Conservation (phyloP, 805 yeast species). For the Kluyveromyces siamensis region DNA sequence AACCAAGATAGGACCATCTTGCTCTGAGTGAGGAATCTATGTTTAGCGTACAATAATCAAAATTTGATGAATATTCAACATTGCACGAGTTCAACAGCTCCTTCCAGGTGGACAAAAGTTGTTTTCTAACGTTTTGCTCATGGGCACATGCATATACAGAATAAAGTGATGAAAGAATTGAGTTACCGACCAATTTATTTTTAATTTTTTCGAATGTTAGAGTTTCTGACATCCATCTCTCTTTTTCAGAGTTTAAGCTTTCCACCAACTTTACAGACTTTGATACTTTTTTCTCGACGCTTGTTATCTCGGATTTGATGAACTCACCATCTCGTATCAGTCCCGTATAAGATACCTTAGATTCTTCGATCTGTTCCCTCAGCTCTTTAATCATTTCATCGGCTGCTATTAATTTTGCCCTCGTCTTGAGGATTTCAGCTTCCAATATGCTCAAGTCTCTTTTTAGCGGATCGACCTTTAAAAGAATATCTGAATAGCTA, state of each 20-base stretch:
- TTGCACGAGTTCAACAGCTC: constrained; percentile 26
- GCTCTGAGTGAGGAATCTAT: constrained; percentile 33
- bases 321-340: constrained; percentile 73
- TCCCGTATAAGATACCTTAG: constrained; percentile 58
- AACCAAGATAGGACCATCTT: constrained; percentile 44
- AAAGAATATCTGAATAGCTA: constrained; percentile 61
- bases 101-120: constrained; percentile 31
- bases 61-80: constrained; percentile 33
- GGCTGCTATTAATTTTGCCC: constrained; percentile 64
- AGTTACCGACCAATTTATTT: constrained; percentile 50
- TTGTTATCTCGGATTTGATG: constrained; percentile 60
- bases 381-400: constrained; percentile 74
- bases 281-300: constrained; percentile 49
- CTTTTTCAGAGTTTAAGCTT: constrained; percentile 55
- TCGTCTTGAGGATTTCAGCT: constrained; percentile 47
- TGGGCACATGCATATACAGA: constrained; percentile 50
- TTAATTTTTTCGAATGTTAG: constrained; percentile 39
- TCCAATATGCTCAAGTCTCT: constrained; percentile 57
- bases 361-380: constrained; percentile 55
- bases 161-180: constrained; percentile 54
- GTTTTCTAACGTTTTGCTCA: constrained; percentile 40
- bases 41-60: constrained; percentile 31
- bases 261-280: constrained; percentile 57
- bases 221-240: constrained; percentile 65
- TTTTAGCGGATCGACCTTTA: constrained; percentile 64